Percentiles rank a stretch among this genome's conserved stretches.
Evolutionary conservation across 2,329 filamentous ascomycete species (phyloP).

Genomic region (Aureobasidium sp.): DNA sequence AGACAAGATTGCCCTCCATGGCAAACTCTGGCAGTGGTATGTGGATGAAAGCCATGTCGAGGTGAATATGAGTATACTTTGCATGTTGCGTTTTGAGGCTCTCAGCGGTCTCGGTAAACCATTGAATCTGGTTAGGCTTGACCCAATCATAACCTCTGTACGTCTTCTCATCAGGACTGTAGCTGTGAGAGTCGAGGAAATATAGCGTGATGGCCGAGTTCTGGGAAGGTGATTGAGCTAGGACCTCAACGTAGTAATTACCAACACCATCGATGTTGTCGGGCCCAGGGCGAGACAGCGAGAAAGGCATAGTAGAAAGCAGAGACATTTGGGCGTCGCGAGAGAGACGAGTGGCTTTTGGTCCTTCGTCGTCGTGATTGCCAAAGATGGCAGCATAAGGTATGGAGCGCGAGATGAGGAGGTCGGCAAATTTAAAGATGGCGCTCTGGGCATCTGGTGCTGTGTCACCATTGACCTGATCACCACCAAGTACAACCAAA

Average conservation of each 20-base stretch:
- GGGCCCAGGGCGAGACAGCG: constrained; percentile 76
- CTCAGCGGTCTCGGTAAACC: constrained; percentile 78
- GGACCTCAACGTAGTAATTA: constrained; percentile 89
- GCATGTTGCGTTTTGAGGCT: constrained; percentile 59
- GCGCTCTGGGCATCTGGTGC: constrained; percentile 86
- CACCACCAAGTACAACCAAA: constrained; percentile 82
- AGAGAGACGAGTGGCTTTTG: constrained; percentile 47
- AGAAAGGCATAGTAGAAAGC: constrained; percentile 81
- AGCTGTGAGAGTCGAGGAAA: constrained; percentile 85
- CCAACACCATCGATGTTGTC: constrained; percentile 81
- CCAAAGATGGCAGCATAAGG: constrained; percentile 93
- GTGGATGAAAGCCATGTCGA: constrained; percentile 95
- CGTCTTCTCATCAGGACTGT: constrained; percentile 80
- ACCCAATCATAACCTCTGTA: constrained; percentile 97
- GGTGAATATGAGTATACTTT: constrained; percentile 85
- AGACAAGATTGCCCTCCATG: constrained; percentile 48
- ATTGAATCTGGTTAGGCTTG: constrained; percentile 86
- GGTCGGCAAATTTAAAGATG: constrained; percentile 84
- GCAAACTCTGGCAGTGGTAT: constrained; percentile 90
- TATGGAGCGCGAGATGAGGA: constrained; percentile 79
- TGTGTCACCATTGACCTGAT: constrained; percentile 92
- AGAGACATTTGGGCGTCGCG: constrained; percentile 77
- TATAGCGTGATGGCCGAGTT: constrained; percentile 94
- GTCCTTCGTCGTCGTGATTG: constrained; percentile 92
- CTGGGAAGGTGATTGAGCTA: constrained; percentile 68